Conservation (phyloP, 108 stramenopile genomes). For the Cyclotella cryptica region DNA sequence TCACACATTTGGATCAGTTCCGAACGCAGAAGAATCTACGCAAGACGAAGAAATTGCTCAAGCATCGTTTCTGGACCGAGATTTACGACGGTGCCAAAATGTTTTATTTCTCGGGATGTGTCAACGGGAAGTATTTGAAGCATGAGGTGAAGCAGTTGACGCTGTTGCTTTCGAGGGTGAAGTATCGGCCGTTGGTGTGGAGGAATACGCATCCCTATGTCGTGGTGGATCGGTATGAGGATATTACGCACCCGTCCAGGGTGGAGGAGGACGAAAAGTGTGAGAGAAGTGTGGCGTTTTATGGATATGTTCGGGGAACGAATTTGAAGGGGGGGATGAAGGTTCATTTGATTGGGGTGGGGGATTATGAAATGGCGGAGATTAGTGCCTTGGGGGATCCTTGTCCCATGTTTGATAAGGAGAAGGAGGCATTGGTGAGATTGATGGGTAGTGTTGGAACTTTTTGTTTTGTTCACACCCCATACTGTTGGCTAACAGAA, state of each 20-base stretch:
- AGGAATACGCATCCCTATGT: slow-evolving; percentile 98
- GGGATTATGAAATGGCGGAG: slow-evolving; percentile 88
- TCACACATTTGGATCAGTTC: slow-evolving; percentile 98
- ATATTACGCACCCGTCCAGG: slow-evolving; percentile 82
- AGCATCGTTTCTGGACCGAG: slow-evolving; percentile 99
- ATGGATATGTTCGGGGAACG: slow-evolving; percentile 97
- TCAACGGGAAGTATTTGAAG: slow-evolving; percentile 96
- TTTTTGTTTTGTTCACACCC: not conserved
- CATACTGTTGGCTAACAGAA: too few species aligned
- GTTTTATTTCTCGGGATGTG: slow-evolving; percentile 94
- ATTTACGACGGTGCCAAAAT: slow-evolving; percentile 99
- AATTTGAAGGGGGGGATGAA: slow-evolving; percentile 86
- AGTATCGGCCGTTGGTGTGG: slow-evolving; percentile 98
- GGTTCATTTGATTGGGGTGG: slow-evolving; percentile 96
- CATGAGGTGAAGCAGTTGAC: slow-evolving; percentile 93
- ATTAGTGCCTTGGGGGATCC: slow-evolving; percentile 85
- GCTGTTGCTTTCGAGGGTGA: slow-evolving; percentile 88
- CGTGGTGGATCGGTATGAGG: slow-evolving; percentile 94
- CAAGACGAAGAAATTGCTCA: slow-evolving; percentile 92
- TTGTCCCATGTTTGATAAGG: slow-evolving; percentile 82
- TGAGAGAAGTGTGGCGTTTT: slow-evolving; percentile 89
- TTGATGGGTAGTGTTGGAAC: not conserved
- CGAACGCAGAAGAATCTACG: slow-evolving; percentile 90
- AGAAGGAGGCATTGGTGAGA: slow-evolving; percentile 65
- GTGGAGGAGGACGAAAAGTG: slow-evolving; percentile 84